Evolutionary conservation across 345 rosid species (phyloP).

Genomic region (Linum tenue): DNA sequence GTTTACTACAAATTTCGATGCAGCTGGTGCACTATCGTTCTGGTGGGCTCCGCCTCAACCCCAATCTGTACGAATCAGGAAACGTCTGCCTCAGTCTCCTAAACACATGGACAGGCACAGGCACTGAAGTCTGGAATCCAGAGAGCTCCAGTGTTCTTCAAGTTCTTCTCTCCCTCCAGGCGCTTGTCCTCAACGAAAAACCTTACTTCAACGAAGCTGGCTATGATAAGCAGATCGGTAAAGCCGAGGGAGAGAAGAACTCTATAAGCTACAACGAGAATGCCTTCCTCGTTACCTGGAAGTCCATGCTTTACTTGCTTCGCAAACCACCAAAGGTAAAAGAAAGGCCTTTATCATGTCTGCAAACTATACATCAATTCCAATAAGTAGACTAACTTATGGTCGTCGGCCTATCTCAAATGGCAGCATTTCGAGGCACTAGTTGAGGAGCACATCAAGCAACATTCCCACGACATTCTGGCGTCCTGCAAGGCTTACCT

Average conservation of each 20-base stretch:
- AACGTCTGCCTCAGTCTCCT: conserved; percentile 85
- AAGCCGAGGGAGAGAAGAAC: conserved; percentile 86
- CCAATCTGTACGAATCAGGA: conserved; percentile 86
- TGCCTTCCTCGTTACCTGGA: conserved; percentile 73
- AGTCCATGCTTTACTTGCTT: conserved; percentile 66
- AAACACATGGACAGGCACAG: conserved; percentile 85
- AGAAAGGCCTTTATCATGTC: background rate
- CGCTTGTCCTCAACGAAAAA: conserved; percentile 92
- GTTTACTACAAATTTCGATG: conserved; percentile 3
- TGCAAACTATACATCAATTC: background rate
- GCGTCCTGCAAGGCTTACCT: conserved; percentile 63
- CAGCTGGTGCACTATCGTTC: conserved; percentile 83
- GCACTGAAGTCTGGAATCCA: conserved; percentile 85
- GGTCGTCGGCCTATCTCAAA: background rate
- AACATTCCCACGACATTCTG: conserved; percentile 34
- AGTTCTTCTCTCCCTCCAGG: conserved; percentile 90
- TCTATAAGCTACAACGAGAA: conserved; percentile 79
- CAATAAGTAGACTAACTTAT: background rate
- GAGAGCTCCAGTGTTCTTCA: conserved; percentile 73
- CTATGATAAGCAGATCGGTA: conserved; percentile 71
- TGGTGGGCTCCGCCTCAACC: conserved; percentile 83
- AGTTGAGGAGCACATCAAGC: conserved; percentile 60
- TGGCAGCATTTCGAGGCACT: conserved; percentile 77
- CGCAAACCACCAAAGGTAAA: conserved; percentile 74
- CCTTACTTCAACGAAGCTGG: conserved; percentile 99